These are phyloP conservation scores for Candida albicans DNA, from an alignment of 1,139 yeast genomes.

Conservation along the genomic window DNA sequence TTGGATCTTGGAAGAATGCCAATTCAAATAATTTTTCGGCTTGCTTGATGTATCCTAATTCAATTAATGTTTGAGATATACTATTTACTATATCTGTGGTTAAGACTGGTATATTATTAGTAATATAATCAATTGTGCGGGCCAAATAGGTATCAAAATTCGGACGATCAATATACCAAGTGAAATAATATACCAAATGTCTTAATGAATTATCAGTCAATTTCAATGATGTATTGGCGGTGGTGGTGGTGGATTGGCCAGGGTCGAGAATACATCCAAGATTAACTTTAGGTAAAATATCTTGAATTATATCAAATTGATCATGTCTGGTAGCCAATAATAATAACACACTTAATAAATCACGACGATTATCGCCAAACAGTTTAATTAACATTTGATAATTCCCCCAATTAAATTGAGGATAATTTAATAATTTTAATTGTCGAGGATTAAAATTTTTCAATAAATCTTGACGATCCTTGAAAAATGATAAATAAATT, in stretches of 20 bases:
- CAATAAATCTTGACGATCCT: constrained; percentile 26
- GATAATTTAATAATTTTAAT: constrained; percentile 15
- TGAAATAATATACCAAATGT: constrained; percentile 16
- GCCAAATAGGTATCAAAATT: constrained; percentile 7
- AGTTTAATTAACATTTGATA: constrained; percentile 18
- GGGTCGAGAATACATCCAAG: constrained; percentile 8
- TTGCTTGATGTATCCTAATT: constrained; percentile 9
- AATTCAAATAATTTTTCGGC: constrained; percentile 13
- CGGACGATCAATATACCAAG: constrained; percentile 11
- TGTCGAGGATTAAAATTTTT: constrained; percentile 5
- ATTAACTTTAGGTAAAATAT: constrained; percentile 14
- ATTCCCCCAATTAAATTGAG: constrained; percentile 21
- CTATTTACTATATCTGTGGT: constrained; percentile 11
- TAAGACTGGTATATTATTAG: constrained; percentile 3
- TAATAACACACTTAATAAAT: constrained; percentile 18
- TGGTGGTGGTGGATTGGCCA: not conserved
- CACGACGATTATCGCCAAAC: constrained; percentile 8
- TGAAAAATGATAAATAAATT: constrained; percentile 31
- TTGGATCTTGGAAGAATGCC: constrained; percentile 8
- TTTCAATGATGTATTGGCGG: not conserved
- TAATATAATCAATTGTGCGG: constrained; percentile 8
- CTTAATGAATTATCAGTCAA: constrained; percentile 15
- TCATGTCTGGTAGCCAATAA: constrained; percentile 29
- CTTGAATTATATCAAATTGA: constrained; percentile 15
- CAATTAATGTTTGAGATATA: constrained; percentile 10